Conservation (phyloP, 805 yeast species). For the Candida ovalis region DNA sequence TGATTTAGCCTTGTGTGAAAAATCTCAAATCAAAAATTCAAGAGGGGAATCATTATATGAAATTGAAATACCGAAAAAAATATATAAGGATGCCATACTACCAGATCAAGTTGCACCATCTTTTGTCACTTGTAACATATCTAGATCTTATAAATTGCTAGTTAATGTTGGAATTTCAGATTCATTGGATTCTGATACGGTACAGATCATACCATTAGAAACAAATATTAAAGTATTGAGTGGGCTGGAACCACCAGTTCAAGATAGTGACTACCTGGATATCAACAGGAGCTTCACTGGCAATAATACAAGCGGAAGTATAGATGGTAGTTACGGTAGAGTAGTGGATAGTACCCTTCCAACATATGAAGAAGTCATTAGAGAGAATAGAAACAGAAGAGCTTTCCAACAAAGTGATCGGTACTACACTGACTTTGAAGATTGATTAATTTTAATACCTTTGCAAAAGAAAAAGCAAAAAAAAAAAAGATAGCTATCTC, state of each 20-base stretch:
- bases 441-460: background rate
- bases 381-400: conserved; percentile 10
- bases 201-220: conserved; percentile 11
- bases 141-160: conserved; percentile 39
- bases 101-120: conserved; percentile 51
- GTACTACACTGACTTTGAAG: conserved; percentile 12
- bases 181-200: conserved; percentile 4
- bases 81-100: conserved; percentile 38
- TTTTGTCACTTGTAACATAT: conserved; percentile 54
- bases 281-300: no score
- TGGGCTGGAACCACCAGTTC: conserved; percentile 18
- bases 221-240: conserved; percentile 19
- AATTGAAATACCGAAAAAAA: conserved; percentile 40
- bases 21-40: conserved; percentile 18
- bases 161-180: conserved; percentile 32
- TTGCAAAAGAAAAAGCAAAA: no score
- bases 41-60: conserved; percentile 31
- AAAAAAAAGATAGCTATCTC: no score
- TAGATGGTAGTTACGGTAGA: background rate
- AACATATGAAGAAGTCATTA: conserved; percentile 16
- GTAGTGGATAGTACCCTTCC: conserved; percentile 9
- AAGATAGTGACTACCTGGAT: conserved; percentile 3
- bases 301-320: background rate
- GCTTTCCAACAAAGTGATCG: conserved; percentile 14
- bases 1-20: conserved; percentile 36